A percentile compares a stretch with the other conserved stretches of the same genome.
Conservation (phyloP, 768 basidiomycete species). For the Trametes meyenii region DNA sequence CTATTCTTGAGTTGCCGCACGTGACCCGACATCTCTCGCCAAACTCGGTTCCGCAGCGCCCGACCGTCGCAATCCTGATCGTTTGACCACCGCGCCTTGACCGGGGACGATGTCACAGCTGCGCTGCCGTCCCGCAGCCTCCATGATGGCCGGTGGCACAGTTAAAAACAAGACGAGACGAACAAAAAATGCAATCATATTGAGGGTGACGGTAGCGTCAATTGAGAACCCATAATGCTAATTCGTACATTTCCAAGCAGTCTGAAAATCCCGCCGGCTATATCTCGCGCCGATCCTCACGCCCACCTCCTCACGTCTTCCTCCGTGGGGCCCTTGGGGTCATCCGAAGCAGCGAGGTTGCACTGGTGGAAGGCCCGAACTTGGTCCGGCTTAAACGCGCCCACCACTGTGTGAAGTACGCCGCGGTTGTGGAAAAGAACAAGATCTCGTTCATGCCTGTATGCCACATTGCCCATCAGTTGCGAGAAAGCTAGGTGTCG, state of each 20-base stretch:
- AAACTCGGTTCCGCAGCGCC: slow-evolving; percentile 1
- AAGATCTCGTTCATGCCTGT: slow-evolving; percentile 64
- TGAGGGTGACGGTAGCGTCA: too few species aligned
- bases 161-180: too few species aligned
- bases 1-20: slow-evolving; percentile 2
- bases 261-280: background rate
- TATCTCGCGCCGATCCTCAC: slow-evolving; percentile 25
- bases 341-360: slow-evolving; percentile 81
- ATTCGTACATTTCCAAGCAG: background rate
- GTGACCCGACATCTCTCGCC: background rate
- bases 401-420: slow-evolving; percentile 77
- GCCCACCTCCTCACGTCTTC: slow-evolving; percentile 70
- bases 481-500: background rate
- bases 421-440: slow-evolving; percentile 89
- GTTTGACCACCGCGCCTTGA: background rate
- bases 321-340: slow-evolving; percentile 66
- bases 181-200: too few species aligned
- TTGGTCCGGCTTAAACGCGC: slow-evolving; percentile 68
- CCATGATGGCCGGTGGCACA: too few species aligned
- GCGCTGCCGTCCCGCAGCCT: background rate
- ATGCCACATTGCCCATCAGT: background rate
- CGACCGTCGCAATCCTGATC: background rate
- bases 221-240: too few species aligned
- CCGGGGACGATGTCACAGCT: background rate
- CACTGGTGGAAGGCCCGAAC: slow-evolving; percentile 84